These are phyloP conservation scores for Didymella keratinophila DNA, from an alignment of 2,329 filamentous ascomycete species.

Conservation along the genomic window DNA sequence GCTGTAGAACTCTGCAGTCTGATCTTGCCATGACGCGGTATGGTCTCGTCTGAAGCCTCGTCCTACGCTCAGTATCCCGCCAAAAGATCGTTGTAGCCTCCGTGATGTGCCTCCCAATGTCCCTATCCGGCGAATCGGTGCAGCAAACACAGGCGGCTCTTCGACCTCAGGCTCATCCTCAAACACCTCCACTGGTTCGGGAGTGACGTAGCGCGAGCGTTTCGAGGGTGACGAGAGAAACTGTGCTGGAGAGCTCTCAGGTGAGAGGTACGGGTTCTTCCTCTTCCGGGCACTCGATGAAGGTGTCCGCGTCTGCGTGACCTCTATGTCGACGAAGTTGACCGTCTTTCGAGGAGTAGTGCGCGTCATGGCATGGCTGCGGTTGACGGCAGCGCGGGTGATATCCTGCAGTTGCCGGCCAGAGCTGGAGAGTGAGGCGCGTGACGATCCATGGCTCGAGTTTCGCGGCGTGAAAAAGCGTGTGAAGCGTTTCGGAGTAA, in stretches of 20 bases:
- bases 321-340: constrained; percentile 48
- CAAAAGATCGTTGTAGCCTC: constrained; percentile 57
- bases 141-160: constrained; percentile 34
- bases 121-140: constrained; percentile 51
- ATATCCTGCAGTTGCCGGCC: constrained; percentile 59
- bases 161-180: constrained; percentile 42
- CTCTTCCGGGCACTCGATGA: constrained; percentile 46
- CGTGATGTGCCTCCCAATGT: constrained; percentile 47
- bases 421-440: constrained; percentile 47
- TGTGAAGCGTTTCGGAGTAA: constrained; percentile 61
- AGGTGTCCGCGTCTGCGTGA: constrained; percentile 41
- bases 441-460: constrained; percentile 43
- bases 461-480: constrained; percentile 60
- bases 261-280: constrained; percentile 50
- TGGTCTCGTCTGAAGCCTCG: constrained; percentile 53
- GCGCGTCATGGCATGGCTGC: constrained; percentile 37
- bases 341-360: constrained; percentile 51
- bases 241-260: constrained; percentile 51
- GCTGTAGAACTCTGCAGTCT: constrained; percentile 68
- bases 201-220: constrained; percentile 40
- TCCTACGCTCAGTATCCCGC: constrained; percentile 51
- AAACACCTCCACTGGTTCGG: constrained; percentile 43
- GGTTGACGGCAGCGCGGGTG: constrained; percentile 56
- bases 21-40: constrained; percentile 63
- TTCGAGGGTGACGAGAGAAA: constrained; percentile 52